These are phyloP conservation scores for Nothomitra cinnamomea DNA, from an alignment of 2,329 filamentous ascomycete genomes.

Conservation along the genomic window DNA sequence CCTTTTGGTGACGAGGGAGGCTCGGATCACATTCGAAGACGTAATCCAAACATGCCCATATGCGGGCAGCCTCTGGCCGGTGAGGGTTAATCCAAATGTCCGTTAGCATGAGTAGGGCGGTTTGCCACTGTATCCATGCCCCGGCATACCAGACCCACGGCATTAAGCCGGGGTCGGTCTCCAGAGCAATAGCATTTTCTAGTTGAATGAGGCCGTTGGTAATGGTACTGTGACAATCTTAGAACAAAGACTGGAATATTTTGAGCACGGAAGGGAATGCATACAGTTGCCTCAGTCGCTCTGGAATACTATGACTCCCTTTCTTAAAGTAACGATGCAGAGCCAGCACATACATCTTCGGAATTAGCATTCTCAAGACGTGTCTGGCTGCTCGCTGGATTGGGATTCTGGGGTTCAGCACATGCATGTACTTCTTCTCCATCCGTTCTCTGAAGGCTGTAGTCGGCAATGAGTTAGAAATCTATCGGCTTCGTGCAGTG, in stretches of 20 bases:
- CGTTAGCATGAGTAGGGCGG: conserved; percentile 48
- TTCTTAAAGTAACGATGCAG: conserved; percentile 48
- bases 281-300: conserved; percentile 4
- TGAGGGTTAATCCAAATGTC: conserved; percentile 46
- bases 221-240: conserved; percentile 38
- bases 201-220: conserved; percentile 38
- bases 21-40: conserved; percentile 45
- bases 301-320: conserved; percentile 15
- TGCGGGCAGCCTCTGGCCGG: conserved; percentile 41
- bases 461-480: not conserved
- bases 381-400: conserved; percentile 46
- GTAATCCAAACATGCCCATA: conserved; percentile 57
- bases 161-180: conserved; percentile 33
- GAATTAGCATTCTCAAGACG: conserved; percentile 46
- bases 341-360: conserved; percentile 47
- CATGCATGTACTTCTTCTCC: conserved; percentile 45
- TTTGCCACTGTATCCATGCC: conserved; percentile 57
- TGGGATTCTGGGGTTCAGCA: conserved; percentile 42
- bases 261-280: conserved; percentile 17
- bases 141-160: conserved; percentile 55
- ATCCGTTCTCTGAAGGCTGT: conserved; percentile 40
- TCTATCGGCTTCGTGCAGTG: too few relatives aligned
- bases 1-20: conserved; percentile 38
- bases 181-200: conserved; percentile 37
- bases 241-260: conserved; percentile 38